Conservation (phyloP, 1,284 basidiomycete genomes). For the Cystobasidiaceae sp. region DNA sequence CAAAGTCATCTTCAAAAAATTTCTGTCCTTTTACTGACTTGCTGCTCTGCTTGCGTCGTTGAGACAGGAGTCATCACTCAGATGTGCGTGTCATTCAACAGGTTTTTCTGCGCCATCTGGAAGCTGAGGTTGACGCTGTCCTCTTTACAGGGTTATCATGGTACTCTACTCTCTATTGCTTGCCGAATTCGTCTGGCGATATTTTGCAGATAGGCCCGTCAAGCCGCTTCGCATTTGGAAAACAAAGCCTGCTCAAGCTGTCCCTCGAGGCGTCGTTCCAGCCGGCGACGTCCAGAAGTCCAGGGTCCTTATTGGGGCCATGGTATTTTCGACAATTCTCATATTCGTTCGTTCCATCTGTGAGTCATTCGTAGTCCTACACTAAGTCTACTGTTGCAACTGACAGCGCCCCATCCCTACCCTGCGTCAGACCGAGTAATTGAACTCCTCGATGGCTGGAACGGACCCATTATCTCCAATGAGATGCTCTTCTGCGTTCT, state of each 20-base stretch:
- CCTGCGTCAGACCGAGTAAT: conserved; percentile 36
- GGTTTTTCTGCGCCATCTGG: background rate
- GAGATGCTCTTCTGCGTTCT: conserved; percentile 58
- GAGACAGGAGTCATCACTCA: conserved; percentile 60
- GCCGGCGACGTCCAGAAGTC: conserved; percentile 11
- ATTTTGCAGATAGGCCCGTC: conserved; percentile 49
- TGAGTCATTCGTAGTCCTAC: conserved; percentile 35
- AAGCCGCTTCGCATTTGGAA: conserved; percentile 23
- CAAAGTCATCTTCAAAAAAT: too few relatives aligned
- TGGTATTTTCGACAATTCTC: conserved; percentile 48
- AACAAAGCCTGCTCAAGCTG: background rate
- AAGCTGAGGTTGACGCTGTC: conserved; percentile 18
- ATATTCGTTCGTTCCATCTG: conserved; percentile 50
- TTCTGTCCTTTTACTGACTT: too few relatives aligned
- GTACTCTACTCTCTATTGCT: conserved; percentile 50
- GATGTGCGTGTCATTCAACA: conserved; percentile 49
- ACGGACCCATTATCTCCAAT: conserved; percentile 55
- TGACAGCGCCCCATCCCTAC: background rate
- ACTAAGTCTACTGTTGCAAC: too few relatives aligned
- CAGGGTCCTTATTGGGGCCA: conserved; percentile 41
- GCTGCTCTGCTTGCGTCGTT: too few relatives aligned
- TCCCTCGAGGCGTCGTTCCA: background rate
- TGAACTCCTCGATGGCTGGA: conserved; percentile 57
- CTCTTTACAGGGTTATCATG: conserved; percentile 45
- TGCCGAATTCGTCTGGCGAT: conserved; percentile 54